These are phyloP conservation scores for Aspergillus texensis DNA, from an alignment of 2,329 filamentous ascomycete genomes.

Conservation along the genomic window DNA sequence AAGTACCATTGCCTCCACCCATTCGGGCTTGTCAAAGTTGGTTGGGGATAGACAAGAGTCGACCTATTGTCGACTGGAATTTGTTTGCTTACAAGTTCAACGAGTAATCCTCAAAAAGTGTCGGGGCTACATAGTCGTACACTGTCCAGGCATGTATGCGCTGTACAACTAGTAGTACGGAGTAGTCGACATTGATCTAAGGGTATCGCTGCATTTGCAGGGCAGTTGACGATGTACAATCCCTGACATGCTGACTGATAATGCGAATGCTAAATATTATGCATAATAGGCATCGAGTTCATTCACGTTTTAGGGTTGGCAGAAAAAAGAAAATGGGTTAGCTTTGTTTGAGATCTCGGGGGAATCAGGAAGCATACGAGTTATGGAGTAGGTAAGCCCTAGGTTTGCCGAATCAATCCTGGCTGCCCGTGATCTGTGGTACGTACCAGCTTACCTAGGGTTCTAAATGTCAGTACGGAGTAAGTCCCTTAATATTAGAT, in stretches of 20 bases:
- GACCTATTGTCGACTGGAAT: background rate
- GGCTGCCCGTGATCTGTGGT: background rate
- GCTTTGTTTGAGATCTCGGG: background rate
- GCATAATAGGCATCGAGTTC: background rate
- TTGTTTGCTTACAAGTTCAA: background rate
- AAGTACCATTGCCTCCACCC: conserved; percentile 2
- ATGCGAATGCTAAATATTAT: background rate
- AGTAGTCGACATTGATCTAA: background rate
- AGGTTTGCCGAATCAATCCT: background rate
- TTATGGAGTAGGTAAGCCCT: background rate
- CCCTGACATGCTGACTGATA: conserved; percentile 1
- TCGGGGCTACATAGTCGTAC: background rate
- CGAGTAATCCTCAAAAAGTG: background rate
- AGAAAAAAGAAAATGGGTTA: background rate
- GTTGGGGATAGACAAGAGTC: background rate
- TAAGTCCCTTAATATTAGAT: background rate
- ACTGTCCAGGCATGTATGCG: background rate
- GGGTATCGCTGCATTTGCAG: conserved; percentile 3
- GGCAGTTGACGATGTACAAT: background rate
- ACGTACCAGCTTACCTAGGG: no score
- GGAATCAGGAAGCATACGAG: background rate
- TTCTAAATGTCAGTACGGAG: background rate
- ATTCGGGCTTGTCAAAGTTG: background rate
- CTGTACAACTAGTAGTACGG: background rate
- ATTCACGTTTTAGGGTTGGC: background rate